These are phyloP conservation scores for Candida alai DNA, from an alignment of 805 yeast genomes.

Conservation along the genomic window DNA sequence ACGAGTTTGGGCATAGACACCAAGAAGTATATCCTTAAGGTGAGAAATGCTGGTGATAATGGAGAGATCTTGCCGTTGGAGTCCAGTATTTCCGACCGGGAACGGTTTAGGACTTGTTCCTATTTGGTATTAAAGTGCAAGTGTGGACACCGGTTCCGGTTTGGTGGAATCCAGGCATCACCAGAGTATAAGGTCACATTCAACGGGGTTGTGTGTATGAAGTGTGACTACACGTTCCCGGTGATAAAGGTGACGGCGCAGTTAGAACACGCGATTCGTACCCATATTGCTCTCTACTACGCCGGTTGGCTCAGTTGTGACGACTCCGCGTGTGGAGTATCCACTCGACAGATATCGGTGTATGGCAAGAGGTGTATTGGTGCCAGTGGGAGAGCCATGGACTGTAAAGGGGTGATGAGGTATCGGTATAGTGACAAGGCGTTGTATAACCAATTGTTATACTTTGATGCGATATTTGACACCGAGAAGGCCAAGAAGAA, in stretches of 20 bases:
- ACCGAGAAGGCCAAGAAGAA: constrained; percentile 67
- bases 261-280: constrained; percentile 67
- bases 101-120: constrained; percentile 69
- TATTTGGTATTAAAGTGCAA: constrained; percentile 54
- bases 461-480: constrained; percentile 76
- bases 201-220: constrained; percentile 67
- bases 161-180: constrained; percentile 72
- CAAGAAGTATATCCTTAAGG: constrained; percentile 48
- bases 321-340: constrained; percentile 74
- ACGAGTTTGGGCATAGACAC: constrained; percentile 74
- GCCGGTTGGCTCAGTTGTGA: constrained; percentile 86
- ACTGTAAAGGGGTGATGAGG: constrained; percentile 78
- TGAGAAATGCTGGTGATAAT: constrained; percentile 24
- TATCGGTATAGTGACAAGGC: constrained; percentile 74
- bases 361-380: constrained; percentile 86
- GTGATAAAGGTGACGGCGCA: constrained; percentile 62
- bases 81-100: constrained; percentile 73
- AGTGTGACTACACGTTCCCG: constrained; percentile 53
- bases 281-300: constrained; percentile 71
- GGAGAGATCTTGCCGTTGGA: constrained; percentile 70
- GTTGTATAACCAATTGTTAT: constrained; percentile 81
- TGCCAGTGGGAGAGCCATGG: constrained; percentile 52
- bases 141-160: constrained; percentile 60
- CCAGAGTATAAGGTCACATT: constrained; percentile 56
- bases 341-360: constrained; percentile 82